phyloP scores from a whole-genome alignment of 106 monocot species.

The Dendrobium nobile region DNA sequence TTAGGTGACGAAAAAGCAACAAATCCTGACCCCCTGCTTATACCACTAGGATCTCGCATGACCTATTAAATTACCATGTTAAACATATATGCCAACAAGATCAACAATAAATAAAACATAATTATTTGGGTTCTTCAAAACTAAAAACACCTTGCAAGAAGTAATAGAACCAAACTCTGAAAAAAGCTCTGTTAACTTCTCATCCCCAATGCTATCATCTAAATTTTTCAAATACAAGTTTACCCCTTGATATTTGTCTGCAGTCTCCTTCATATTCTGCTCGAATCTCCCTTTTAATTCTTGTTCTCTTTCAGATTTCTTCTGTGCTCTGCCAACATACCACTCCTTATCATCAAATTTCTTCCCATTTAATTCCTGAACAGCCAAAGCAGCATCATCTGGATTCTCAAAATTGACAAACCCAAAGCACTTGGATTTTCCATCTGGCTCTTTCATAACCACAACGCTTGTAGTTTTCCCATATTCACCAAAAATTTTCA shows the following conservation, averaged over 20 bases:
- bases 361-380: conserved; percentile 64
- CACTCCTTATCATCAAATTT: conserved; percentile 63
- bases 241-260: conserved; percentile 54
- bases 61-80: conserved; percentile 30
- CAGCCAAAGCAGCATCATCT: conserved; percentile 58
- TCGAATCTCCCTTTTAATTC: conserved; percentile 62
- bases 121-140: neutral
- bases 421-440: conserved; percentile 77
- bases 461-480: conserved; percentile 65
- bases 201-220: conserved; percentile 73
- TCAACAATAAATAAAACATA: neutral
- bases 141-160: conserved; percentile 51
- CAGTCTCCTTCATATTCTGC: conserved; percentile 37
- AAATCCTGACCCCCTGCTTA: conserved; percentile 93
- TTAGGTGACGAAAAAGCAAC: conserved; percentile 82
- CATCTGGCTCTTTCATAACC: conserved; percentile 54
- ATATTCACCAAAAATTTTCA: conserved; percentile 41
- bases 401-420: conserved; percentile 71
- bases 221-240: conserved; percentile 71
- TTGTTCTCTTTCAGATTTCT: conserved; percentile 63
- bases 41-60: conserved; percentile 82
- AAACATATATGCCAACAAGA: conserved; percentile 1
- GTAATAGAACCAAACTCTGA: conserved; percentile 53
- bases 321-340: conserved; percentile 70
- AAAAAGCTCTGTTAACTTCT: conserved; percentile 47